Conservation (phyloP, 768 basidiomycete genomes). For the Leucogyrophana mollusca region DNA sequence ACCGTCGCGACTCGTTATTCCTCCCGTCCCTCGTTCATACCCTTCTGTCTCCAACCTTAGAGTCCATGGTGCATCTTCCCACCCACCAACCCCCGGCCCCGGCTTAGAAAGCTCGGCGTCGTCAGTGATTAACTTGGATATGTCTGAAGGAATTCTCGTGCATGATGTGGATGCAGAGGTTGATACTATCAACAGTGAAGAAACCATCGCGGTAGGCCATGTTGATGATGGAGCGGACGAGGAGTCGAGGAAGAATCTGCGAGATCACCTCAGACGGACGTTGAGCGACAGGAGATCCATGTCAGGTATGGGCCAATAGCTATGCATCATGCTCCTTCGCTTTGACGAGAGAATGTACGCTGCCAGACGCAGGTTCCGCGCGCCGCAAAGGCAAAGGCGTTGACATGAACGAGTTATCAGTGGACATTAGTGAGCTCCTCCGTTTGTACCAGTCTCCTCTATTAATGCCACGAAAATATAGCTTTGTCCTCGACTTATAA, state of each 20-base stretch:
- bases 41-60: conserved; percentile 58
- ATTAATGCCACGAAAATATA: conserved; percentile 12
- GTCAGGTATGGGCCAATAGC: conserved; percentile 38
- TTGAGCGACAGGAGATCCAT: conserved; percentile 51
- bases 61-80: conserved; percentile 40
- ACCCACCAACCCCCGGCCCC: conserved; percentile 33
- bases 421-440: conserved; percentile 35
- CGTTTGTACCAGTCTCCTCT: conserved; percentile 4
- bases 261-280: conserved; percentile 72
- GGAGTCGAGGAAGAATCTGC: conserved; percentile 59
- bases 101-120: conserved; percentile 65
- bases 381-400: conserved; percentile 29
- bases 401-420: conserved; percentile 39
- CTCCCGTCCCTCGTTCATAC: conserved; percentile 48
- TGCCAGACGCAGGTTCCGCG: too few relatives aligned
- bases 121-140: conserved; percentile 65
- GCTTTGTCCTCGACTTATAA: conserved; percentile 32
- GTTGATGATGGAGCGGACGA: conserved; percentile 47
- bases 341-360: not conserved
- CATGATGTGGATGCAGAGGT: conserved; percentile 67
- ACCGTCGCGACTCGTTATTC: conserved; percentile 54
- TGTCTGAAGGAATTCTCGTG: conserved; percentile 67
- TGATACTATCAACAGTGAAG: conserved; percentile 54
- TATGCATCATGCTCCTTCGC: too few relatives aligned
- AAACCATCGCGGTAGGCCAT: conserved; percentile 45